Percentiles rank a stretch among this genome's conserved stretches.
Evolutionary conservation across 208 protist genomes (phyloP).

Genomic region (Acanthamoeba castellanii): DNA sequence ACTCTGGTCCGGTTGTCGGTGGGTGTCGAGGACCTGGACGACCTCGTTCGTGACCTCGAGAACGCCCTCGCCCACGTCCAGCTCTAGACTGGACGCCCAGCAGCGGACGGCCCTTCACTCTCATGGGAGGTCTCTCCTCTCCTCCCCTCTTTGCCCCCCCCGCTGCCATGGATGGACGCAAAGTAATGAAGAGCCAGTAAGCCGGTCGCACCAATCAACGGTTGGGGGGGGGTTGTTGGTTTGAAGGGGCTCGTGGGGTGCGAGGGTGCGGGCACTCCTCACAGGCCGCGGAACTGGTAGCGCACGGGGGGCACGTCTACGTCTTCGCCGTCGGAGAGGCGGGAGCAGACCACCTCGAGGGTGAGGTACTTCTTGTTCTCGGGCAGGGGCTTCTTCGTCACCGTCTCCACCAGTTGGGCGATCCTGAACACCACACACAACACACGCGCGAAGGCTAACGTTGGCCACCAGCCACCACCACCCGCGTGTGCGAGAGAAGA

Average conservation of each 20-base stretch:
- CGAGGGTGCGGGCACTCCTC: too few relatives aligned
- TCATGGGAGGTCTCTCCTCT: too few relatives aligned
- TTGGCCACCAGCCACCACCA: too few relatives aligned
- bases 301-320: background rate
- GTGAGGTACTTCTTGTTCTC: constrained; percentile 6
- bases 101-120: too few relatives aligned
- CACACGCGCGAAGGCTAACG: too few relatives aligned
- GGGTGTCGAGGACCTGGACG: constrained; percentile 95
- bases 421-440: background rate
- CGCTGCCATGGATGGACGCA: too few relatives aligned
- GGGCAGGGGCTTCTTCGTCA: constrained; percentile 19
- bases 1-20: constrained; percentile 94
- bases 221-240: too few relatives aligned
- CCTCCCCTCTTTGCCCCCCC: too few relatives aligned
- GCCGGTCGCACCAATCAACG: too few relatives aligned
- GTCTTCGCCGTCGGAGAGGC: constrained; percentile 12
- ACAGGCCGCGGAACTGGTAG: background rate
- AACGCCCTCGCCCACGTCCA: constrained; percentile 87
- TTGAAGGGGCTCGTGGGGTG: too few relatives aligned
- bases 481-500: background rate
- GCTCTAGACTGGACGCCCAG: too few relatives aligned
- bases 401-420: background rate
- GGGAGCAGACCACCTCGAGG: constrained; percentile 19
- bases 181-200: too few relatives aligned
- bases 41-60: constrained; percentile 94